Conservation (phyloP, 441 rosid species). For the Euphorbia schlechtendalii region DNA sequence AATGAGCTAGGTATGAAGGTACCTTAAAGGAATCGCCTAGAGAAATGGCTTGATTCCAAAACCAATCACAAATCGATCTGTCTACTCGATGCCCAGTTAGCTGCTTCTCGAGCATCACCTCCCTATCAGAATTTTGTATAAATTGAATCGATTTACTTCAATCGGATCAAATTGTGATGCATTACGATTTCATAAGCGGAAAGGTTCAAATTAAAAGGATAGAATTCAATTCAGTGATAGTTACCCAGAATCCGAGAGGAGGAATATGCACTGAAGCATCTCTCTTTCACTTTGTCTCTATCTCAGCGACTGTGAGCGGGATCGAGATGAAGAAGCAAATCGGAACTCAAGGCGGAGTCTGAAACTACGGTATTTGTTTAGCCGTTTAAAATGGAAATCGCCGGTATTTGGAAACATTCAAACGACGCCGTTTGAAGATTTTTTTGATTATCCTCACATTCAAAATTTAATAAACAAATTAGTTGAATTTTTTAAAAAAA, state of each 20-base stretch:
- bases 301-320: background rate
- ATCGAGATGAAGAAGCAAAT: background rate
- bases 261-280: conserved; percentile 94
- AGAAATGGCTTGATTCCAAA: conserved; percentile 75
- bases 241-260: conserved; percentile 86
- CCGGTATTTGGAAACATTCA: background rate
- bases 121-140: conserved; percentile 36
- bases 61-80: conserved; percentile 92
- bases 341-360: background rate
- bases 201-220: background rate
- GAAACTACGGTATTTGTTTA: background rate
- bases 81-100: conserved; percentile 91
- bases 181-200: background rate
- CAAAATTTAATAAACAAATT: too few species aligned
- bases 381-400: background rate
- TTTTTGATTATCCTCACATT: too few species aligned
- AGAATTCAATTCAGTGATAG: background rate
- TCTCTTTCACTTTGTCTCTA: conserved; percentile 7
- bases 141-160: background rate
- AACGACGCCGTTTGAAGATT: background rate
- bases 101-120: conserved; percentile 95
- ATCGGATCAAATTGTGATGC: background rate
- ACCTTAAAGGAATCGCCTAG: conserved; percentile 70
- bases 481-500: too few species aligned
- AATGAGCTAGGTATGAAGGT: background rate